Percentiles rank a stretch among this genome's conserved stretches.
Evolutionary conservation across 2,329 filamentous ascomycete genomes (phyloP).

Genomic region (Escovopsis sp.): DNA sequence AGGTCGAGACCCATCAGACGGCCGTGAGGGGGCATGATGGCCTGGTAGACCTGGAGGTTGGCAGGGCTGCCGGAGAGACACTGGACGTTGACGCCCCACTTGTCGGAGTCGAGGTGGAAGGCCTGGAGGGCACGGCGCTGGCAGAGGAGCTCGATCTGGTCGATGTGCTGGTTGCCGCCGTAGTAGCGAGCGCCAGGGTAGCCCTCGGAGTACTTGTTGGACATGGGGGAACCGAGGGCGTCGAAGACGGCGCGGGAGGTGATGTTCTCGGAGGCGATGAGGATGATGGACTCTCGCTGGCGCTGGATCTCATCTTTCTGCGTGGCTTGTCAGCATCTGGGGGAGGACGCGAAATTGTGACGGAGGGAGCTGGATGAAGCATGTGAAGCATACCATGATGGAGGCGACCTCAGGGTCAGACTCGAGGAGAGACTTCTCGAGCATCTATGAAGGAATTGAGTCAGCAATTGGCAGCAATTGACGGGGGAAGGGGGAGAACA

Average conservation of each 20-base stretch:
- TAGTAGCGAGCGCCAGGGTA: constrained; percentile 98
- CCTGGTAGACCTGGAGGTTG: constrained; percentile 97
- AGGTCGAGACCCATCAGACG: constrained; percentile 94
- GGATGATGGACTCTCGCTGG: constrained; percentile 94
- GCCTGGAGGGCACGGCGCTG: constrained; percentile 85
- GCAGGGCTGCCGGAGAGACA: constrained; percentile 84
- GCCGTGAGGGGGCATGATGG: constrained; percentile 89
- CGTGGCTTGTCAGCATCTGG: constrained; percentile 16
- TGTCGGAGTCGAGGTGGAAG: constrained; percentile 70
- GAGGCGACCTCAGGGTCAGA: constrained; percentile 86
- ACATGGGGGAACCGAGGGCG: constrained; percentile 86
- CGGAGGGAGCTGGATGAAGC: not conserved
- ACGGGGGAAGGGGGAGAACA: not conserved
- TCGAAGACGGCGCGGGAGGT: constrained; percentile 97
- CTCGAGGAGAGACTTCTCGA: constrained; percentile 87
- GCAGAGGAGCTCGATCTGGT: constrained; percentile 88
- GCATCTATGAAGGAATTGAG: constrained; percentile 45
- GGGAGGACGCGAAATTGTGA: not conserved
- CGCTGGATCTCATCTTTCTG: constrained; percentile 88
- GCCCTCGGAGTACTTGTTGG: constrained; percentile 99
- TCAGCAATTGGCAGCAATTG: constrained; percentile 8
- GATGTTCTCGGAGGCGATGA: constrained; percentile 98
- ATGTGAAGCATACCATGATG: constrained; percentile 92
- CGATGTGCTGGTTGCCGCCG: constrained; percentile 97
- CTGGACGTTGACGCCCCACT: constrained; percentile 99